Conservation (phyloP, 176 grass and related monocot species). For the Lolium rigidum region DNA sequence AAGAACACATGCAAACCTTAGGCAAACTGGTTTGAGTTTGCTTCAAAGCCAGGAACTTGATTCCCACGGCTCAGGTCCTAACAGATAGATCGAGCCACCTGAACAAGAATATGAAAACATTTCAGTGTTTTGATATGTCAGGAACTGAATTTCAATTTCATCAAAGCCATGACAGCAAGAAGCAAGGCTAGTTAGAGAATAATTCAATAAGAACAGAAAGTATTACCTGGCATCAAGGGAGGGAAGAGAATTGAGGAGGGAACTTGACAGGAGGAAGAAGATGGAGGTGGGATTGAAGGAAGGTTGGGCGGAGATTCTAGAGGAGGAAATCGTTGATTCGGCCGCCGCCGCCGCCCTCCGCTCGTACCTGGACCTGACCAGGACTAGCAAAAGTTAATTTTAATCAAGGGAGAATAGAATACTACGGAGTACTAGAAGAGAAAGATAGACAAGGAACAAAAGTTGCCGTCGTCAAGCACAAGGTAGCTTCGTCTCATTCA, state of each 20-base stretch:
- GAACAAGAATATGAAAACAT: neutral
- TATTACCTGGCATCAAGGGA: neutral
- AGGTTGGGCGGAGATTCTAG: neutral
- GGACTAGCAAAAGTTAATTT: neutral
- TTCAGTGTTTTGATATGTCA: neutral
- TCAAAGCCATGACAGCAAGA: neutral
- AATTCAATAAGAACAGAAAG: neutral
- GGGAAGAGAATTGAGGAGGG: neutral
- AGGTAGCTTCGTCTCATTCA: neutral
- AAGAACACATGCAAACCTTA: neutral
- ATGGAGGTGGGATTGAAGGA: neutral
- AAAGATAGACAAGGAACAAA: neutral
- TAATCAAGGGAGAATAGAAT: neutral
- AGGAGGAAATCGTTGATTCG: neutral
- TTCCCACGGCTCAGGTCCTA: too few relatives aligned
- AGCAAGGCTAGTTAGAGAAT: neutral
- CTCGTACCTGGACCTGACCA: neutral
- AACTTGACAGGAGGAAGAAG: neutral
- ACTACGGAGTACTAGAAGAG: neutral
- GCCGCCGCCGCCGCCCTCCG: neutral
- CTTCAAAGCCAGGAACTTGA: neutral
- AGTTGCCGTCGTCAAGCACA: neutral
- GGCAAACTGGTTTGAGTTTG: neutral
- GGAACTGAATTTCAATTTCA: neutral
- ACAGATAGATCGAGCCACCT: neutral